A percentile compares a stretch with the other conserved stretches of the same genome.
phyloP scores from a whole-genome alignment of 2,329 filamentous ascomycete species.

The Bipolaris gigantea region DNA sequence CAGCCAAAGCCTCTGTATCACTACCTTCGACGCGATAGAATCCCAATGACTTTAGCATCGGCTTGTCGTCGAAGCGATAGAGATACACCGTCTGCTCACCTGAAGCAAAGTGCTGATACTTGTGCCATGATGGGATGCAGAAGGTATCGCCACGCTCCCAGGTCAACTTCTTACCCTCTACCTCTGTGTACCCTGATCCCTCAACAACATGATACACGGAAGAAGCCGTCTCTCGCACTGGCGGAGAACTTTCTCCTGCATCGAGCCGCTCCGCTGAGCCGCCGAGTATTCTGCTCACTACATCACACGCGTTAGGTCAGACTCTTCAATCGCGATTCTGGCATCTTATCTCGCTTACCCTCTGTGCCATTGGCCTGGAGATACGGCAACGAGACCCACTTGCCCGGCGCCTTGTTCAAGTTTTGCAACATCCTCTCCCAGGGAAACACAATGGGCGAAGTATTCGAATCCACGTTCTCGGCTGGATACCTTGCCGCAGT shows the following conservation, averaged over 20 bases:
- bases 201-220: neutral
- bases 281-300: neutral
- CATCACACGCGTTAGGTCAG: neutral
- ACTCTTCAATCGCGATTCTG: neutral
- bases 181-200: neutral
- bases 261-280: neutral
- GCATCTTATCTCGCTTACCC: neutral
- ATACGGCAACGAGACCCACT: neutral
- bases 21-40: neutral
- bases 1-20: neutral
- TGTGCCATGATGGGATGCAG: neutral
- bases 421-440: neutral
- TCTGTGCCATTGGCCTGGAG: neutral
- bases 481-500: constrained; percentile 1
- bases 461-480: neutral
- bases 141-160: neutral
- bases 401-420: neutral
- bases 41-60: neutral
- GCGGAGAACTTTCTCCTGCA: neutral
- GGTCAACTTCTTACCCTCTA: neutral
- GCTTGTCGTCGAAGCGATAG: neutral
- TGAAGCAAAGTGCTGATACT: neutral
- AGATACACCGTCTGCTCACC: neutral
- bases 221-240: neutral
- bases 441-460: neutral